Evolutionary conservation across 1,284 basidiomycete species (phyloP).

Genomic region (Marasmius sp.): DNA sequence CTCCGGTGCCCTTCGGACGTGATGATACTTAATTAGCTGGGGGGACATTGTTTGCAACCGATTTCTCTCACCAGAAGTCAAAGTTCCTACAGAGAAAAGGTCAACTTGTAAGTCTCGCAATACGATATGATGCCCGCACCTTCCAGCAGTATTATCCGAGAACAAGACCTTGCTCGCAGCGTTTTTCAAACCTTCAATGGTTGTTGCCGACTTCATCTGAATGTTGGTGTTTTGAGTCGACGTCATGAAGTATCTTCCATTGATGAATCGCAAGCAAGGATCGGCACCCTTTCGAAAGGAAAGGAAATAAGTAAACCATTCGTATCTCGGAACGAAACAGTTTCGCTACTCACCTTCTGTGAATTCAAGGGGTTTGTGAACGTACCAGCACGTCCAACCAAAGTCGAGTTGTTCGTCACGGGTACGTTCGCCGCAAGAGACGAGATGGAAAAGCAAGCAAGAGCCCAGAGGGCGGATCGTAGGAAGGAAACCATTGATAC

Average conservation of each 20-base stretch:
- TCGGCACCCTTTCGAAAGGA: constrained; percentile 16
- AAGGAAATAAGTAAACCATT: background rate
- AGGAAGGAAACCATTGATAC: background rate
- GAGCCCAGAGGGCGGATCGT: background rate
- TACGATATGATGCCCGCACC: constrained; percentile 3
- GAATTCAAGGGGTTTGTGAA: constrained; percentile 16
- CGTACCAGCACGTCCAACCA: background rate
- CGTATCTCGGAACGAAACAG: background rate
- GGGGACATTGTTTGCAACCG: background rate
- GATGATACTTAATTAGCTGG: background rate
- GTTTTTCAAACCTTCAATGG: constrained; percentile 19
- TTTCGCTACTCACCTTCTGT: background rate
- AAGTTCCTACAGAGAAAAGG: constrained; percentile 10
- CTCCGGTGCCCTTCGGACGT: constrained; percentile 5
- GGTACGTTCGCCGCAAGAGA: background rate
- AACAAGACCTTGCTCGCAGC: constrained; percentile 13
- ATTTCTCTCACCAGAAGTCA: constrained; percentile 13
- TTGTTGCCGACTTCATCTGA: constrained; percentile 14
- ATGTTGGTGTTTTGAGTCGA: constrained; percentile 18
- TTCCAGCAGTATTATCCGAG: constrained; percentile 17
- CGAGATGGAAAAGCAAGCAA: background rate
- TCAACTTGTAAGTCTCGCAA: background rate
- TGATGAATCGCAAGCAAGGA: constrained; percentile 28
- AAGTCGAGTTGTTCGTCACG: background rate
- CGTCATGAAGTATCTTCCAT: constrained; percentile 21